phyloP scores from a whole-genome alignment of 805 yeast species.

The Starmerella stigmatis region DNA sequence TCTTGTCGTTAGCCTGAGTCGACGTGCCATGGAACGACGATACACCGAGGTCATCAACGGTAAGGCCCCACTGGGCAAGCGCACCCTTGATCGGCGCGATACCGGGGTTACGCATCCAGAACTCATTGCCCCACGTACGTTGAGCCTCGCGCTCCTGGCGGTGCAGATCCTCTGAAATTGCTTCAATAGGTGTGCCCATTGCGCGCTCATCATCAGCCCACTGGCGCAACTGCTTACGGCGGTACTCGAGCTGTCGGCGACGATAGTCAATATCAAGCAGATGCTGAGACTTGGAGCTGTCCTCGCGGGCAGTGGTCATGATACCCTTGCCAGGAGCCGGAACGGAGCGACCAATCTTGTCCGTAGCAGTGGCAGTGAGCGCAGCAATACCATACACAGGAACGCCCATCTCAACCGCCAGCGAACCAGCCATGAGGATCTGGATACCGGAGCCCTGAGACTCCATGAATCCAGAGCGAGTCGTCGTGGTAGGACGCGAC shows the following conservation, averaged over 20 bases:
- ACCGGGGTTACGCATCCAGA: constrained; percentile 81
- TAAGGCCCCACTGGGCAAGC: constrained; percentile 82
- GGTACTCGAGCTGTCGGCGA: constrained; percentile 73
- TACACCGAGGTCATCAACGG: constrained; percentile 89
- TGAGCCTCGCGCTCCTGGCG: constrained; percentile 82
- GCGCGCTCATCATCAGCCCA: constrained; percentile 74
- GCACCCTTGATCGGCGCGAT: constrained; percentile 97
- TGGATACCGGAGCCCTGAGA: constrained; percentile 99
- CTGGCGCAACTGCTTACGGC: constrained; percentile 62
- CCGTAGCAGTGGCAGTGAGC: constrained; percentile 91
- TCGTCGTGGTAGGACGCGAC: constrained; percentile 96
- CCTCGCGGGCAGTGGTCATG: constrained; percentile 94
- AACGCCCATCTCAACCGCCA: constrained; percentile 96
- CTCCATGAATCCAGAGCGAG: constrained; percentile 98
- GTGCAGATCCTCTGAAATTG: constrained; percentile 71
- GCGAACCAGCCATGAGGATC: constrained; percentile 86
- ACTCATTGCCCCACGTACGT: constrained; percentile 90
- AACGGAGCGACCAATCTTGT: constrained; percentile 96
- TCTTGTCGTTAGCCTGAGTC: constrained; percentile 96
- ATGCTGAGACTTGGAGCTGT: constrained; percentile 52
- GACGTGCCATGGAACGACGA: constrained; percentile 99
- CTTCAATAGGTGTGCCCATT: constrained; percentile 78
- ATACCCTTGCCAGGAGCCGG: constrained; percentile 99
- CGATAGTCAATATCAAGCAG: constrained; percentile 79
- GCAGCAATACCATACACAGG: constrained; percentile 96